phyloP scores from a whole-genome alignment of 2,329 filamentous ascomycete genomes.

The Scleromitrula shiraiana region DNA sequence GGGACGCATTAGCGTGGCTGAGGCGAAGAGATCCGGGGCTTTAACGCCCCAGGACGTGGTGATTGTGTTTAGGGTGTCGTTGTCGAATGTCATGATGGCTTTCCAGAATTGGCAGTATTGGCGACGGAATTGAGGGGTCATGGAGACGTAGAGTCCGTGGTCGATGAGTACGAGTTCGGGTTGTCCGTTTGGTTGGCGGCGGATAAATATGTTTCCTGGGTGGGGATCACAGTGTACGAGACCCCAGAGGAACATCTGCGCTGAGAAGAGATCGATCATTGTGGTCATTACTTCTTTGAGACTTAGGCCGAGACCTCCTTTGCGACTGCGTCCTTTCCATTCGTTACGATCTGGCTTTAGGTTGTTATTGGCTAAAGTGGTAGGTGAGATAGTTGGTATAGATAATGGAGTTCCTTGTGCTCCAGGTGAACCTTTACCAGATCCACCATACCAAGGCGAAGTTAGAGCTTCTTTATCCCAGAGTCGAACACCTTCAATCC shows the following conservation, averaged over 20 bases:
- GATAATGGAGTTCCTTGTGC: conserved; percentile 57
- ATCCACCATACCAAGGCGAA: conserved; percentile 68
- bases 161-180: conserved; percentile 93
- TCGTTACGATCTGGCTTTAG: conserved; percentile 73
- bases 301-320: conserved; percentile 75
- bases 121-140: conserved; percentile 73
- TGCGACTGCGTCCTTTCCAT: conserved; percentile 66
- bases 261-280: conserved; percentile 94
- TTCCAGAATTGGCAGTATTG: conserved; percentile 93
- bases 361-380: conserved; percentile 38
- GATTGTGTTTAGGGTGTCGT: conserved; percentile 64
- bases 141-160: conserved; percentile 91
- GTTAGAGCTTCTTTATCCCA: conserved; percentile 86
- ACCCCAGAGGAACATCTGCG: conserved; percentile 97
- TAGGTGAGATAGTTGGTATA: conserved; percentile 18
- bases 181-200: conserved; percentile 71
- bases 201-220: conserved; percentile 94
- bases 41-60: conserved; percentile 79
- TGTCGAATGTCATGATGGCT: conserved; percentile 87
- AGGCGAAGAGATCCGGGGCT: conserved; percentile 85
- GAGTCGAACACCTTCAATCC: conserved; percentile 89
- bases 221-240: conserved; percentile 95
- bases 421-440: conserved; percentile 69
- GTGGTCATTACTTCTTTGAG: conserved; percentile 89
- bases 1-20: conserved; percentile 79